phyloP scores from a whole-genome alignment of 2,329 filamentous ascomycete species.

The Biscogniauxia sp. region DNA sequence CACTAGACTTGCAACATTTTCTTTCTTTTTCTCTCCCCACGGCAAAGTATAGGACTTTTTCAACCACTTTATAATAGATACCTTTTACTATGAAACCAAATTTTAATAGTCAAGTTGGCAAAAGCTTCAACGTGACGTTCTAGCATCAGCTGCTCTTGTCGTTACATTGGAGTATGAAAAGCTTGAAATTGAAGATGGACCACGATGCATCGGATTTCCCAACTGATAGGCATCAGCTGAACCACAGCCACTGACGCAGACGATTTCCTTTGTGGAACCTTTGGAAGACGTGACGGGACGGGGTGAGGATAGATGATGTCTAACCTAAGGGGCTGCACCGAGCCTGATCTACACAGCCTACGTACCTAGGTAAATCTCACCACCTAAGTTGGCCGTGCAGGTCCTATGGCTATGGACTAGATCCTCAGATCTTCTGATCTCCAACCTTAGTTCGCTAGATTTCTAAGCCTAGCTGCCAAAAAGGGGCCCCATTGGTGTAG shows the following conservation, averaged over 20 bases:
- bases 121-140: neutral
- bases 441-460: too few species aligned
- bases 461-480: too few species aligned
- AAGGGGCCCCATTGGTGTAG: neutral
- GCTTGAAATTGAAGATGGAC: neutral
- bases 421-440: too few species aligned
- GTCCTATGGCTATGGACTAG: too few species aligned
- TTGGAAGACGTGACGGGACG: neutral
- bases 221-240: neutral
- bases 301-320: neutral
- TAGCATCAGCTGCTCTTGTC: too few species aligned
- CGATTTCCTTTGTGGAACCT: neutral
- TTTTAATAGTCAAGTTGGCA: neutral
- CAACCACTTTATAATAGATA: neutral
- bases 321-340: too few species aligned
- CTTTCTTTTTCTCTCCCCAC: neutral
- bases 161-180: too few species aligned
- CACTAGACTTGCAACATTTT: neutral
- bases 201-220: slow-evolving; percentile 23
- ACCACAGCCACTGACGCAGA: neutral
- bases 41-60: neutral
- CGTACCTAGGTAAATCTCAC: too few species aligned
- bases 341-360: too few species aligned
- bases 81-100: neutral
- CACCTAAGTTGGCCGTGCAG: too few species aligned